Evolutionary conservation across 805 yeast genomes (phyloP).

Genomic region (Pichia scutulata): DNA sequence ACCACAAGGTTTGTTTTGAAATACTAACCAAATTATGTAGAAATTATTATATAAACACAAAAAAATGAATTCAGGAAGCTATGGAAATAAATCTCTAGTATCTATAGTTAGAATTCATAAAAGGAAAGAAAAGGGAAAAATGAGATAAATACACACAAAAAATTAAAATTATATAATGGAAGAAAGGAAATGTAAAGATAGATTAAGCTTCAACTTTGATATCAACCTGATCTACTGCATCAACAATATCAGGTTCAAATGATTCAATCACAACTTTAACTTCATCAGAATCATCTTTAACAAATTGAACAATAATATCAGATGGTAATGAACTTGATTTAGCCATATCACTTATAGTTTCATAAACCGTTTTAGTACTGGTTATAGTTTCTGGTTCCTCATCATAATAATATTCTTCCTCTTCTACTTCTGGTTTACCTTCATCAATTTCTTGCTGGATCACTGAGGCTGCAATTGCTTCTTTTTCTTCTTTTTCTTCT

Average conservation of each 20-base stretch:
- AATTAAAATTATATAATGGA: background rate
- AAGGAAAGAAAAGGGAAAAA: background rate
- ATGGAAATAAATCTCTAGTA: background rate
- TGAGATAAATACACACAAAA: background rate
- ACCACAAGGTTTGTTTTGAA: background rate
- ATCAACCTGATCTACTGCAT: background rate
- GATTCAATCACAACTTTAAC: constrained; percentile 3
- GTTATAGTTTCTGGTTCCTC: constrained; percentile 1
- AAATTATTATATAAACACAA: background rate
- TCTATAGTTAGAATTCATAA: background rate
- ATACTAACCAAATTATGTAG: background rate
- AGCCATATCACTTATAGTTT: background rate
- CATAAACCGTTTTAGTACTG: background rate
- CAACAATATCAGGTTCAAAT: background rate
- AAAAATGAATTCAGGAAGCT: background rate
- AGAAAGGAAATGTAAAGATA: background rate
- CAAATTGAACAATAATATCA: background rate
- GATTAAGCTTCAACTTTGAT: background rate
- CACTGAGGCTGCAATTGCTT: constrained; percentile 17
- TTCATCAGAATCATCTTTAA: background rate
- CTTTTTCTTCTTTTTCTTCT: constrained; percentile 29
- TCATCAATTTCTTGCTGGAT: constrained; percentile 17
- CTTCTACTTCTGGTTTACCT: constrained; percentile 1
- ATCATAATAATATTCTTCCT: constrained; percentile 5
- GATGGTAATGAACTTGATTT: background rate